phyloP scores from a whole-genome alignment of 768 basidiomycete genomes.

The Leucocoprinus sp. region DNA sequence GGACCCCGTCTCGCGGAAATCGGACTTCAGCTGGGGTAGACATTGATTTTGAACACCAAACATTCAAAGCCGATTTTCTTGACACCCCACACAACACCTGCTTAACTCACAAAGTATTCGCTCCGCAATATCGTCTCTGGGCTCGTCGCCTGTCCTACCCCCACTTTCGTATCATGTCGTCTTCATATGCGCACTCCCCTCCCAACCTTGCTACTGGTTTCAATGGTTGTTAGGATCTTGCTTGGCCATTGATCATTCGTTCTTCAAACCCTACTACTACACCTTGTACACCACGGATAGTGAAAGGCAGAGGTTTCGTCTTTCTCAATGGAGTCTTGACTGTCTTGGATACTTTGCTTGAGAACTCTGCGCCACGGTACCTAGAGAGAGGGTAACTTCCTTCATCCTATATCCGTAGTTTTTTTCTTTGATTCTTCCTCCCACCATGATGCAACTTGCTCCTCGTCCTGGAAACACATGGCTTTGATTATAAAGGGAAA shows the following conservation, averaged over 20 bases:
- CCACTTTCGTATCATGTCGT: neutral
- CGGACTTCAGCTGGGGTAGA: neutral
- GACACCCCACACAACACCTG: neutral
- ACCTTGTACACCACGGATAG: conserved; percentile 15
- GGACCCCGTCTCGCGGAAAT: neutral
- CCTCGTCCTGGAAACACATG: too few relatives aligned
- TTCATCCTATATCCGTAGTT: too few relatives aligned
- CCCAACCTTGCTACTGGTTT: neutral
- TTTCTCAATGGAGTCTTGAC: conserved; percentile 8
- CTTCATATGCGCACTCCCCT: neutral
- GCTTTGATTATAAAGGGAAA: too few relatives aligned
- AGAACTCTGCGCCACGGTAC: too few relatives aligned
- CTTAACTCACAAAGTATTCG: neutral
- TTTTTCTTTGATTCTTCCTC: too few relatives aligned
- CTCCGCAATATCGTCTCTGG: neutral
- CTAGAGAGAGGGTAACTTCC: too few relatives aligned
- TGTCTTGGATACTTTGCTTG: conserved; percentile 1
- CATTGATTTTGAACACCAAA: neutral
- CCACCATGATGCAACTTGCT: too few relatives aligned
- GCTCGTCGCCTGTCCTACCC: conserved; percentile 1
- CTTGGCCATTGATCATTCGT: conserved; percentile 13
- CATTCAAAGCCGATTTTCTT: neutral
- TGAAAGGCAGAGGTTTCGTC: conserved; percentile 7
- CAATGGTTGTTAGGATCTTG: neutral
- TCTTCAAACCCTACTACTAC: conserved; percentile 24